Base-by-base conservation (phyloP, 2,329 filamentous ascomycete species). In the Zasmidium cellare region DNA sequence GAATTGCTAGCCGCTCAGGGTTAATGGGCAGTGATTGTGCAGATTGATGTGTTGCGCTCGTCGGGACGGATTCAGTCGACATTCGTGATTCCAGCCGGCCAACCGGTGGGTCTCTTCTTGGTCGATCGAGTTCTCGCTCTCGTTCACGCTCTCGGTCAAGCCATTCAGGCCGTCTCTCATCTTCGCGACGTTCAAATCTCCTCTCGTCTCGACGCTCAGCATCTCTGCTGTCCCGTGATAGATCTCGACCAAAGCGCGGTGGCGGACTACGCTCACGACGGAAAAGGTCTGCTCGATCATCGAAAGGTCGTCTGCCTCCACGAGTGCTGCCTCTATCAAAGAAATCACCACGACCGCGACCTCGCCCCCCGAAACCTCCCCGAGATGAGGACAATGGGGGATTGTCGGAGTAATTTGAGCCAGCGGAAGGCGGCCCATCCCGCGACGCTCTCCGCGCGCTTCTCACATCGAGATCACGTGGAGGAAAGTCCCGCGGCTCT, bases 401-500 rank as follows among this genome's bases (percentile, higher is more conserved):
- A 12, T 84, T 81, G 61, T 92, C 89, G 0, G 88, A 89, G 20
- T 85, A 86, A 9, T 85, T 85, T 2, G 89, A 90, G 3, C 87
- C 87, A 18, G 87, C 87, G 1, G 88, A 89, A 20, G 86, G 82
- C 11, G 89, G 88, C 0, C 88, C 89, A 67, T 92, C 89, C 67
- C 89, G 81, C 9, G 88, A 91, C 16, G 83, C 86, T 48, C 88
- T 81, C 54, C 88, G 80, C 18, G 86, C 84, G 57, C 89, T 82
- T 57, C 87, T 85, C 7, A 85, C 80, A 63, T 92, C 89, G 6
- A 88, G 76, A 48, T 85, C 86, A 28, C 86, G 78, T 0, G 85
- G 86, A 1, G 76, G 70, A 61, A 76, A 75, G 56, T 88, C 86
- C 67, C 88, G 82, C 59, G 85, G 85, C 68, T 89, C 87, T 63